These are phyloP conservation scores for Limnanthes douglasii DNA, from an alignment of 345 rosid species.

Conservation along the genomic window DNA sequence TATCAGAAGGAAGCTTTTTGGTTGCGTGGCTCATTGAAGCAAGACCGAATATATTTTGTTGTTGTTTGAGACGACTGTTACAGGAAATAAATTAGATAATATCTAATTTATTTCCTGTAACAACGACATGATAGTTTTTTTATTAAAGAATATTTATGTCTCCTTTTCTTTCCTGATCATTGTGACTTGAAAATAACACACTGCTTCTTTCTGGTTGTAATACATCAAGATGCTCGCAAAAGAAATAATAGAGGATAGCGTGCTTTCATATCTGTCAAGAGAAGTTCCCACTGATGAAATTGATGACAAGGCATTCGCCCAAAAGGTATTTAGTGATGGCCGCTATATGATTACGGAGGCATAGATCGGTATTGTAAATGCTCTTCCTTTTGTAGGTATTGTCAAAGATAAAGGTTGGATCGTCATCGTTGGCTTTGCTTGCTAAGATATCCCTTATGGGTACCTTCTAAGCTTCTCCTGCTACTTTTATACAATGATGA, in stretches of 20 bases:
- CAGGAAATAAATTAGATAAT: background rate
- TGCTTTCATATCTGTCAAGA: conserved; percentile 58
- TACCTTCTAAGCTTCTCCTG: conserved; percentile 11
- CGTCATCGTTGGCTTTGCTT: conserved; percentile 70
- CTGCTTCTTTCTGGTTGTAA: conserved; percentile 10
- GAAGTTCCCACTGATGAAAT: conserved; percentile 33
- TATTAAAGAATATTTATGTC: conserved; percentile 7
- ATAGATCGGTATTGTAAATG: conserved; percentile 3
- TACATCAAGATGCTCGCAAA: conserved; percentile 69
- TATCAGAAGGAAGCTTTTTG: too few species aligned
- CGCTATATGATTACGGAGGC: conserved; percentile 5
- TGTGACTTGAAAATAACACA: background rate
- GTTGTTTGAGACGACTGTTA: background rate
- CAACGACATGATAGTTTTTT: background rate
- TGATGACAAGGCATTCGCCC: conserved; percentile 26
- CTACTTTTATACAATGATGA: background rate
- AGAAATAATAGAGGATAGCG: conserved; percentile 69
- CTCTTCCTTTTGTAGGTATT: conserved; percentile 41
- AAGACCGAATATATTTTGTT: too few species aligned
- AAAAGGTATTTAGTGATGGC: conserved; percentile 29
- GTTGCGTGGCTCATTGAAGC: too few species aligned
- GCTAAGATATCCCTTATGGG: conserved; percentile 78
- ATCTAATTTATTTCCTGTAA: conserved; percentile 4
- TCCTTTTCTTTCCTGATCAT: background rate
- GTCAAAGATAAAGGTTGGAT: conserved; percentile 67